phyloP scores from a whole-genome alignment of 495 filamentous ascomycete genomes.

The Viridothelium virens region DNA sequence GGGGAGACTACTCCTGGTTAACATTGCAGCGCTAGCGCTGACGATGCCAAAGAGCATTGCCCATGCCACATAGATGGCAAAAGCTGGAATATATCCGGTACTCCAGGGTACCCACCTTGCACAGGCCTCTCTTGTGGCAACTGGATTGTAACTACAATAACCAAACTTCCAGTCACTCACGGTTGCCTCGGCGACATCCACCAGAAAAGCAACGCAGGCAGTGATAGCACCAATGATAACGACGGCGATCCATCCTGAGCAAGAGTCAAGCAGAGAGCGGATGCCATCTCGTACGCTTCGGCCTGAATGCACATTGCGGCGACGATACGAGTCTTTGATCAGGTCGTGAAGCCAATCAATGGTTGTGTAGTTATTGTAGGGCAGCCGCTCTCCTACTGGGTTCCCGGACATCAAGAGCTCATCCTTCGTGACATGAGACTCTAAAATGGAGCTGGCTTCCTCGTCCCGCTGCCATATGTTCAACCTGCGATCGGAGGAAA shows the following conservation, averaged over 20 bases:
- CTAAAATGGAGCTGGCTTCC: slow-evolving; percentile 21
- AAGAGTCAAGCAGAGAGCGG: slow-evolving; percentile 37
- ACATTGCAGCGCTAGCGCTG: slow-evolving; percentile 45
- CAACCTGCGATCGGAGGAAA: slow-evolving; percentile 10
- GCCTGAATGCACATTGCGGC: slow-evolving; percentile 36
- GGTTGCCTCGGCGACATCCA: slow-evolving; percentile 46
- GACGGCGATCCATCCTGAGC: slow-evolving; percentile 47
- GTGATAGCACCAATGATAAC: slow-evolving; percentile 48
- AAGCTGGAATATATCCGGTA: slow-evolving; percentile 32
- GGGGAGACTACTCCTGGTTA: slow-evolving; percentile 45
- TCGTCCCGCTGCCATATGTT: slow-evolving; percentile 19
- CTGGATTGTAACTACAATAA: slow-evolving; percentile 42
- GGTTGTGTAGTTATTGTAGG: slow-evolving; percentile 52
- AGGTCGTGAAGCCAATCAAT: slow-evolving; percentile 55
- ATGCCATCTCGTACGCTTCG: slow-evolving; percentile 35
- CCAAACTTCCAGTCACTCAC: slow-evolving; percentile 50
- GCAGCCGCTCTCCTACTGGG: slow-evolving; percentile 47
- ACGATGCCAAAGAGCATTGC: slow-evolving; percentile 45
- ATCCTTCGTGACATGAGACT: slow-evolving; percentile 21
- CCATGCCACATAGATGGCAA: slow-evolving; percentile 45
- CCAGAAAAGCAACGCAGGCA: slow-evolving; percentile 48
- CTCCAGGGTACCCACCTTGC: slow-evolving; percentile 42
- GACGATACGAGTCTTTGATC: slow-evolving; percentile 51
- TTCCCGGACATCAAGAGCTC: slow-evolving; percentile 21
- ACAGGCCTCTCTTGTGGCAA: slow-evolving; percentile 40